Base-by-base conservation (phyloP, 2,329 filamentous ascomycete species). In the Diaporthe ilicicola region DNA sequence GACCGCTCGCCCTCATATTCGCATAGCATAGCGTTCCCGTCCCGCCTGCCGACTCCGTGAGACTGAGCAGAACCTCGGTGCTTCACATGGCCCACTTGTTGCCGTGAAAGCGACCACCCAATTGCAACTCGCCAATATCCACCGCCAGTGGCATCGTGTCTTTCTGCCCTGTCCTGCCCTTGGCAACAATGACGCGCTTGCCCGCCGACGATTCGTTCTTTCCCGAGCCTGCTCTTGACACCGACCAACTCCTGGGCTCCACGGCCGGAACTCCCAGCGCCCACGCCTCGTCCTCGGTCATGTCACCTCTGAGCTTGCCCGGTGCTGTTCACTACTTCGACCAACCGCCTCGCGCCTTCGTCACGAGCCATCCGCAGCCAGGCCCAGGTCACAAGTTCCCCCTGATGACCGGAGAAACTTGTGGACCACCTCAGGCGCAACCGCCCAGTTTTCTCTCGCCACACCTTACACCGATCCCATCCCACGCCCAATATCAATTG, bases 131-230 rank as follows among this genome's bases (percentile, higher is more conserved):
- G 53, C 42, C 66, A 64, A 59, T 68, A 68, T 44, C 66, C 66
- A 68, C 66, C 66, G 55, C 42, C 53, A 59, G 59, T 34, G 59
- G 44, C 59, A 50, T 64, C 44, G 53, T 37, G 34, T 24, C 50
- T n/a, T 37, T 55, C 64, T 46, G 37, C 51, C 51, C 24, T 67
- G 34, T 37, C 56, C 27, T 32, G 9, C 64, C 37, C 48, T 46
- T 50, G 32, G 17, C 73, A 62, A 72, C 77, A 73, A 85, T 85
- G 83, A 79, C 80, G 73, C 84, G 80, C 73, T 71, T 83, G 42
- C 79, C 81, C 42, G 78, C 81, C 71, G 82, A 64, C 59, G 59
- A 85, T 73, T 82, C 83, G 34, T 84, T 84, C 76, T 77, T 83
- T 75, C 82, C 83, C 13, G 80, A 79, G 56, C 81, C 81, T 73